Conservation (phyloP, 352 stramenopile genomes). For the Paralagenidium karlingii region DNA sequence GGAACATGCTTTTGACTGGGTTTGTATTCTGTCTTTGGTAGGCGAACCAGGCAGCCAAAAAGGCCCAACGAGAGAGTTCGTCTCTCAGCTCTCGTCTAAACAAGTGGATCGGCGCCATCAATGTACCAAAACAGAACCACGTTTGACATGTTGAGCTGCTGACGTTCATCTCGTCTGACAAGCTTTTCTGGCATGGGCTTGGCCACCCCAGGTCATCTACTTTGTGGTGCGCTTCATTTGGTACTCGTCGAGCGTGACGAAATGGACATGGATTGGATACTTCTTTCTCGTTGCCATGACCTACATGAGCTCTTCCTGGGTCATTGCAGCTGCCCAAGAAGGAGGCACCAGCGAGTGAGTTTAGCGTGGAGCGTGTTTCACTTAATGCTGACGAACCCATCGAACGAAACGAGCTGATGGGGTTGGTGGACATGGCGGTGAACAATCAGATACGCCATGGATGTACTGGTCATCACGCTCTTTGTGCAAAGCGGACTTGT, state of each 20-base stretch:
- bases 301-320: constrained; percentile 74
- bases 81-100: constrained; percentile 61
- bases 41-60: constrained; percentile 81
- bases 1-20: too few species aligned
- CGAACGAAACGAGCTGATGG: constrained; percentile 3
- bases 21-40: constrained; percentile 10
- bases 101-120: constrained; percentile 70
- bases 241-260: constrained; percentile 46
- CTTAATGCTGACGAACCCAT: not conserved
- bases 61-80: constrained; percentile 50
- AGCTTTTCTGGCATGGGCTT: not conserved
- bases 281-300: constrained; percentile 44
- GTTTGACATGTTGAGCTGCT: not conserved
- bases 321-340: constrained; percentile 62
- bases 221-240: constrained; percentile 66
- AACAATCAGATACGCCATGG: constrained; percentile 72
- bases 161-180: not conserved
- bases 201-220: constrained; percentile 31
- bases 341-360: constrained; percentile 65
- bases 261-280: constrained; percentile 61
- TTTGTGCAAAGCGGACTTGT: constrained; percentile 63
- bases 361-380: not conserved
- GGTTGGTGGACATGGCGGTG: not conserved
- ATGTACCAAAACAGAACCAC: constrained; percentile 16
- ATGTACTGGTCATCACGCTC: constrained; percentile 72